A percentile compares a stretch with the other conserved stretches of the same genome.
These are phyloP conservation scores for Fusarium kyushuense DNA, from an alignment of 2,329 filamentous ascomycete species.

Conservation along the genomic window DNA sequence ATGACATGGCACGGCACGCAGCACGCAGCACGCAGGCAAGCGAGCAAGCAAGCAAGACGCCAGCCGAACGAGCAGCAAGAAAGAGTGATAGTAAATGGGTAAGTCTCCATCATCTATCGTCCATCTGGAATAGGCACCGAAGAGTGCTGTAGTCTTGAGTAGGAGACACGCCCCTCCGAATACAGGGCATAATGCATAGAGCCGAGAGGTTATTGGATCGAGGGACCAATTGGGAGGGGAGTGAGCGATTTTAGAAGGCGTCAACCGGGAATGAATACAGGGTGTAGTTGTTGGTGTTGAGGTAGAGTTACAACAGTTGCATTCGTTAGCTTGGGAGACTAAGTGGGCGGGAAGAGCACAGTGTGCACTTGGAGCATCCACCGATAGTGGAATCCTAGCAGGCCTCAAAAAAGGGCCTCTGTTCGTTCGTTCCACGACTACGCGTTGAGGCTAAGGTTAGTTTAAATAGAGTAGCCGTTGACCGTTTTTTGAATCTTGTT, in stretches of 20 bases:
- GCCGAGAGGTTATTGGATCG: slow-evolving; percentile 33
- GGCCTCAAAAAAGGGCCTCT: slow-evolving; percentile 28
- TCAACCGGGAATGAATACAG: slow-evolving; percentile 38
- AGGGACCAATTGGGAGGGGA: slow-evolving; percentile 33
- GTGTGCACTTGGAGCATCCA: slow-evolving; percentile 26
- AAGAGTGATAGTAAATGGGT: slow-evolving; percentile 10
- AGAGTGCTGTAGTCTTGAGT: neutral
- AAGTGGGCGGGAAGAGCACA: slow-evolving; percentile 30
- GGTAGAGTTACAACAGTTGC: slow-evolving; percentile 37
- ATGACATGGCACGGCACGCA: slow-evolving; percentile 2
- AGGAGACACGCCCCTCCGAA: slow-evolving; percentile 32
- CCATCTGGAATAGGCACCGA: slow-evolving; percentile 24
- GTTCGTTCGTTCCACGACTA: neutral
- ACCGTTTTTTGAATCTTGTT: neutral
- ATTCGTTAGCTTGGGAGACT: slow-evolving; percentile 11
- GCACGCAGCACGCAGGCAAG: slow-evolving; percentile 7
- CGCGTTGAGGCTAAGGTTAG: slow-evolving; percentile 1
- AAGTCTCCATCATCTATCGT: slow-evolving; percentile 6
- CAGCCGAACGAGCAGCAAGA: neutral
- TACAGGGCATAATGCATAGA: slow-evolving; percentile 30
- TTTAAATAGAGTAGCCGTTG: slow-evolving; percentile 7
- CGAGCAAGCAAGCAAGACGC: slow-evolving; percentile 8
- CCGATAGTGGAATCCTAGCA: slow-evolving; percentile 16
- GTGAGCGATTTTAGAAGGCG: slow-evolving; percentile 41
- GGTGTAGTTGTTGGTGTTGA: slow-evolving; percentile 37